phyloP scores from a whole-genome alignment of 2,329 filamentous ascomycete species.

The Thermomyces lanuginosus region DNA sequence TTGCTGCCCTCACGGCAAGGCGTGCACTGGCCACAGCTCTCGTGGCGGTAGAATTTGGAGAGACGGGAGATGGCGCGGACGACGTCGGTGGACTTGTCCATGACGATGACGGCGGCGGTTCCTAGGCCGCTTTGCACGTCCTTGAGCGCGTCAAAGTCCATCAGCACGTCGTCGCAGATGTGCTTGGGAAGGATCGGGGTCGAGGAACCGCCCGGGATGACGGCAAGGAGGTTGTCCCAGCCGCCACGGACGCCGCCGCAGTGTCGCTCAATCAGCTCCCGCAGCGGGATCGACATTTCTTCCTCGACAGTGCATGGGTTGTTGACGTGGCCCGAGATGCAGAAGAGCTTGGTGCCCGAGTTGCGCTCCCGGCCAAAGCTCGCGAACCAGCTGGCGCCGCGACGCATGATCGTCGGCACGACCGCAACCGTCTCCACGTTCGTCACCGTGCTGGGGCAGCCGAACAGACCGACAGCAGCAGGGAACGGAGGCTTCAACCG shows the following conservation, averaged over 20 bases:
- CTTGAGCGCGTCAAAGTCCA: conserved; percentile 98
- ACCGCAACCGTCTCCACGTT: conserved; percentile 97
- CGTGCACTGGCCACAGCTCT: conserved; percentile 96
- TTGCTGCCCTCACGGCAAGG: conserved; percentile 98
- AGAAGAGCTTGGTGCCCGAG: conserved; percentile 93
- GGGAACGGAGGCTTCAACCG: conserved; percentile 98
- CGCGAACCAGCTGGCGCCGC: conserved; percentile 85
- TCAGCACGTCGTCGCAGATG: conserved; percentile 85
- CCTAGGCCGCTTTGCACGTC: conserved; percentile 94
- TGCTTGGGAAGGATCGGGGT: conserved; percentile 85
- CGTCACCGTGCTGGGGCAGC: conserved; percentile 92
- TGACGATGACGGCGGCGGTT: conserved; percentile 94
- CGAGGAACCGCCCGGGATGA: conserved; percentile 93
- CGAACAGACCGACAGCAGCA: conserved; percentile 90
- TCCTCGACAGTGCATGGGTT: conserved; percentile 96
- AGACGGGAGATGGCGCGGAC: conserved; percentile 86
- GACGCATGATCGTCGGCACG: conserved; percentile 84
- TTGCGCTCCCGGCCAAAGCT: conserved; percentile 91
- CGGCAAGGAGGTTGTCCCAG: conserved; percentile 90
- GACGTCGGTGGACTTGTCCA: conserved; percentile 96
- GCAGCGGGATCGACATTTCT: conserved; percentile 95
- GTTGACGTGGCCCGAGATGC: conserved; percentile 97
- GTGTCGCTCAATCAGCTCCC: conserved; percentile 94
- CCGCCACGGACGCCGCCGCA: conserved; percentile 91
- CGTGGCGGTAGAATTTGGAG: conserved; percentile 94